Base-by-base conservation (phyloP, 257 asterid genomes). In the Solanum pennellii region DNA sequence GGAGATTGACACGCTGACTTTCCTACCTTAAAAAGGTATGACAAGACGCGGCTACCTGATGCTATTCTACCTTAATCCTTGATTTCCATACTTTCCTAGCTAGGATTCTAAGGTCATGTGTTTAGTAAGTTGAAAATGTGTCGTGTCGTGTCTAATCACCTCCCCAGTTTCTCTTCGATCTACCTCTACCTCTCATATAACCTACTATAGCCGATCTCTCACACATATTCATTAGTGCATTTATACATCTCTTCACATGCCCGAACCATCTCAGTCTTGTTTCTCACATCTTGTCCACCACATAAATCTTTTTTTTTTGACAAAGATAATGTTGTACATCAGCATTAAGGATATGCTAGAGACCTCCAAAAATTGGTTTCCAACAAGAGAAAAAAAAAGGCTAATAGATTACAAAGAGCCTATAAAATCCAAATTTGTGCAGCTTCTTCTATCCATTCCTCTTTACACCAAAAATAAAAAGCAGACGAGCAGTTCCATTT, bases 231-330 rank as follows among this genome's bases (percentile, higher is more conserved):
- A 27, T 14, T 27, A 3, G 39, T 68, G 75, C 75, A 68, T 68
- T 16, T 14, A 3, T 6, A 3, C 39, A 68, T 8, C 76, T 18
- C 44, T 71, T 71, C 25, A 33, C 76, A 29, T 14, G 12, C 0
- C 0, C 0, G 7, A 15, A 69, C 21, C 23, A 29, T 29, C 41
- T 7, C 3, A 29, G 0, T 29, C 21, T 33, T 44, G 4, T 1
- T 72, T 72, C 79, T 20, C 79, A 16, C 45, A 18, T 33, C 45
- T 33, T 72, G 27, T 72, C 25, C n/a, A 14, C 0, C 14, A 16
- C 13, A 3, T 1, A 35, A 35, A 35, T 35, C 39, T 35, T 35
- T 33, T 35, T 35, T 35, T 35, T 35, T 35, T 35, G 37, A 35
- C 39, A 35, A 35, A 35, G 39, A 35, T 35, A 35, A 35, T 35